These are phyloP conservation scores for Leucocoprinus birnbaumii DNA, from an alignment of 768 basidiomycete genomes.

Conservation along the genomic window DNA sequence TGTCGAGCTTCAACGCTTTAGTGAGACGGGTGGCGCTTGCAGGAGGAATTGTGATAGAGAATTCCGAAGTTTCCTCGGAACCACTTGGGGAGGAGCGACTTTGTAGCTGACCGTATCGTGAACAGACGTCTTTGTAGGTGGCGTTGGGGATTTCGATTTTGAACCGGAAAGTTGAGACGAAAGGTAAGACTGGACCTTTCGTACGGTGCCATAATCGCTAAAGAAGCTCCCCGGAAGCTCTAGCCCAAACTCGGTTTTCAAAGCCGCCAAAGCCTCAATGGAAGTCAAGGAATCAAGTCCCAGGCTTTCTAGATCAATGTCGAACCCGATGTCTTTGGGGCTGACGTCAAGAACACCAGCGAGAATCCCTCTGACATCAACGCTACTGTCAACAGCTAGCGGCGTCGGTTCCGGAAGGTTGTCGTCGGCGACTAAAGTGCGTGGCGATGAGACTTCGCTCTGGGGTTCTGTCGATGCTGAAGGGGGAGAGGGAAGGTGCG, in stretches of 20 bases:
- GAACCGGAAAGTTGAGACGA: conserved; percentile 5
- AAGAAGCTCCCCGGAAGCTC: conserved; percentile 46
- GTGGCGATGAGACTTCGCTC: conserved; percentile 30
- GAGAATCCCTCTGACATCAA: conserved; percentile 35
- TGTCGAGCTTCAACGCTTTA: conserved; percentile 22
- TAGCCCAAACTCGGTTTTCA: conserved; percentile 38
- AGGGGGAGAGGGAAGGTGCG: not conserved
- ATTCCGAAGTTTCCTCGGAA: not conserved
- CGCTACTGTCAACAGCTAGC: conserved; percentile 19
- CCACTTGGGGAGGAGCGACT: not conserved
- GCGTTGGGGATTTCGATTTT: not conserved
- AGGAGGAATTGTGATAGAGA: not conserved
- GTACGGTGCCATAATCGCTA: conserved; percentile 33
- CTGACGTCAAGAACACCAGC: conserved; percentile 46
- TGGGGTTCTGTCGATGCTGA: not conserved
- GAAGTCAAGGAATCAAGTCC: conserved; percentile 64
- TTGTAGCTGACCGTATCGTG: not conserved
- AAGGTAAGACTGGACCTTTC: conserved; percentile 32
- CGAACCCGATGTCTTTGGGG: conserved; percentile 36
- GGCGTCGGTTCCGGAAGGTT: conserved; percentile 17
- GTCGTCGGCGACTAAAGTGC: conserved; percentile 39
- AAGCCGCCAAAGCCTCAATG: conserved; percentile 51
- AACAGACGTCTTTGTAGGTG: not conserved
- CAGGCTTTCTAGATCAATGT: conserved; percentile 43
- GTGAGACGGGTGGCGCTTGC: conserved; percentile 9